Conservation (phyloP, 164 flowering plant genomes). For the Amborella trichopoda region DNA sequence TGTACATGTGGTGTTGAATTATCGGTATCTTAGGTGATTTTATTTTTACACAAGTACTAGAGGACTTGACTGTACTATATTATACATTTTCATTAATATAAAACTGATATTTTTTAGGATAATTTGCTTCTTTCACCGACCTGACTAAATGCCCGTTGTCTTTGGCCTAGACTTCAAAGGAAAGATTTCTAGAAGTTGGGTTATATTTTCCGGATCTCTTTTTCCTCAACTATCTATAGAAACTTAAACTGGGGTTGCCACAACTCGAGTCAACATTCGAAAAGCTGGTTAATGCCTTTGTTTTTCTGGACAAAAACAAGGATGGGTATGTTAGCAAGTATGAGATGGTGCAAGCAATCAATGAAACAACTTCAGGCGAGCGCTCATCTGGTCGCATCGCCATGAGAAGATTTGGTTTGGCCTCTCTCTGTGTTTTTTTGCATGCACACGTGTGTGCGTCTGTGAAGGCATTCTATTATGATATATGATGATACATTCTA, state of each 20-base stretch:
- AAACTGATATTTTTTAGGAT: too few species aligned
- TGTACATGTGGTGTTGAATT: too few species aligned
- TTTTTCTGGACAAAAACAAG: slow-evolving; percentile 87
- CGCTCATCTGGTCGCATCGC: slow-evolving; percentile 83
- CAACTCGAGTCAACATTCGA: slow-evolving; percentile 76
- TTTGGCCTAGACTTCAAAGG: too few species aligned
- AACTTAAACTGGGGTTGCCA: slow-evolving; percentile 63
- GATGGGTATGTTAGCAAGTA: slow-evolving; percentile 92
- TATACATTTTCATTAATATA: too few species aligned
- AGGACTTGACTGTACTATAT: too few species aligned
- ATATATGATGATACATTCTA: background rate
- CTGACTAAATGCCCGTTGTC: too few species aligned
- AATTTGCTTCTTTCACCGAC: too few species aligned
- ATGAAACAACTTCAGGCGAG: slow-evolving; percentile 69
- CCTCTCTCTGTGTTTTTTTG: slow-evolving; percentile 17
- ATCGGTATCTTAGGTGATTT: too few species aligned
- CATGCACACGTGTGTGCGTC: background rate
- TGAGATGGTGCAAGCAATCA: slow-evolving; percentile 86
- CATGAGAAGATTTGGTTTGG: slow-evolving; percentile 83
- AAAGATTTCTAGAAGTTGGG: too few species aligned
- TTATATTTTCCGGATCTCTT: too few species aligned
- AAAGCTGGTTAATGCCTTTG: slow-evolving; percentile 85
- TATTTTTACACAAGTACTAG: too few species aligned
- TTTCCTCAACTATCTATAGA: too few species aligned
- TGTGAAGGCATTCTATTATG: background rate